Conservation (phyloP, 495 filamentous ascomycete species). For the Pyrenopolyporus hunteri region DNA sequence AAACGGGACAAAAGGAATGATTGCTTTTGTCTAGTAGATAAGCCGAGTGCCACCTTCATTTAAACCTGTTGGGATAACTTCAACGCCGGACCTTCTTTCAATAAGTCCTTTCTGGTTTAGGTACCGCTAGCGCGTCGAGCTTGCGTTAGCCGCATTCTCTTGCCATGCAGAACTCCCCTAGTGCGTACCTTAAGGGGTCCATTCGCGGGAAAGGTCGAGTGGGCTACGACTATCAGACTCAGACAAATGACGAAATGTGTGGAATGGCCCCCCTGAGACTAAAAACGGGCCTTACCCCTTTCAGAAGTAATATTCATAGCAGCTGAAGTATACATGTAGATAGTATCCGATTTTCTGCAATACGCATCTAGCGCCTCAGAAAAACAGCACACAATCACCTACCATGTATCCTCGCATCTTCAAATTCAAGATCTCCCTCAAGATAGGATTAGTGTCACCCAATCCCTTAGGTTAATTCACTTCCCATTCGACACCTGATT, state of each 20-base stretch:
- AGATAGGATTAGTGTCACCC: too few relatives aligned
- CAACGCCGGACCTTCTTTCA: not conserved
- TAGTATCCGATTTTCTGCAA: too few relatives aligned
- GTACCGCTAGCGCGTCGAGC: constrained; percentile 4
- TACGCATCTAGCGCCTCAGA: too few relatives aligned
- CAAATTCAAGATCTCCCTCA: not conserved
- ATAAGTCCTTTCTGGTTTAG: constrained; percentile 9
- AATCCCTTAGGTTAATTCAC: too few relatives aligned
- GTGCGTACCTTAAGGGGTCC: constrained; percentile 6
- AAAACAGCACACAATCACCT: too few relatives aligned
- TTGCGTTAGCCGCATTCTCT: constrained; percentile 11
- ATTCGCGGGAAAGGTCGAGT: not conserved
- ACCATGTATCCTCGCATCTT: not conserved
- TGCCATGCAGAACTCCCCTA: not conserved
- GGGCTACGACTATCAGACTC: constrained; percentile 10
- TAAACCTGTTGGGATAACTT: too few relatives aligned
- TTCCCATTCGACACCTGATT: too few relatives aligned
- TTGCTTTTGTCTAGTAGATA: too few relatives aligned
- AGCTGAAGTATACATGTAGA: too few relatives aligned
- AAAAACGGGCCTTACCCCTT: not conserved
- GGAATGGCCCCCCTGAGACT: constrained; percentile 17
- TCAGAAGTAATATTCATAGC: not conserved
- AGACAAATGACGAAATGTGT: constrained; percentile 36
- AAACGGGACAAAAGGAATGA: too few relatives aligned
- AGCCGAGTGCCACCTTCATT: too few relatives aligned